phyloP scores from a whole-genome alignment of 2,329 filamentous ascomycete species.

The Apiospora malaysiana region DNA sequence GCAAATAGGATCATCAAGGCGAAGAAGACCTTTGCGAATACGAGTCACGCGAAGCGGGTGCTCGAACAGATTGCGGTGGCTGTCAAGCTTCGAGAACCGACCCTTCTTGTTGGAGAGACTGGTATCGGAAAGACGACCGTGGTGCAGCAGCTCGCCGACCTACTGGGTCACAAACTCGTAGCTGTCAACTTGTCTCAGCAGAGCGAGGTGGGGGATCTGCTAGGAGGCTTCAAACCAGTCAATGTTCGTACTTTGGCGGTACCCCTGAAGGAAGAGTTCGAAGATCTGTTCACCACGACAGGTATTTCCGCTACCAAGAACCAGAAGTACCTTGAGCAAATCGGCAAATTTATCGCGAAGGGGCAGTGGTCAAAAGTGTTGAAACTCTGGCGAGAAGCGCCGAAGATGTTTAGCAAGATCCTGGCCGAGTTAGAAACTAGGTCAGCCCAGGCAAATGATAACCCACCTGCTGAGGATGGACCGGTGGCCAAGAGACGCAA shows the following conservation, averaged over 20 bases:
- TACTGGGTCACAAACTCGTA: constrained; percentile 83
- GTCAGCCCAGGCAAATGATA: constrained; percentile 42
- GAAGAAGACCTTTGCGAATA: constrained; percentile 81
- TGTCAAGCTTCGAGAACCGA: constrained; percentile 82
- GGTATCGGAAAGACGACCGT: constrained; percentile 98
- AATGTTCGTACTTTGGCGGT: constrained; percentile 87
- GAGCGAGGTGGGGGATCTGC: constrained; percentile 92
- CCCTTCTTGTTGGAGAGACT: constrained; percentile 96
- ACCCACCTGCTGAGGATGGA: constrained; percentile 51
- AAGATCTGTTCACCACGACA: constrained; percentile 84
- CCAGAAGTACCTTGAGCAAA: constrained; percentile 80
- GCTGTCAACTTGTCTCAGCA: constrained; percentile 98
- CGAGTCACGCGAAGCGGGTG: constrained; percentile 80
- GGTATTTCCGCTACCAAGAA: constrained; percentile 88
- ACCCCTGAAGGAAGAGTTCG: constrained; percentile 92
- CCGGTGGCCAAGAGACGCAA: constrained; percentile 74
- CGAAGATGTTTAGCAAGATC: constrained; percentile 82
- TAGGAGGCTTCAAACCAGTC: constrained; percentile 96
- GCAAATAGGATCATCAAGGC: constrained; percentile 56
- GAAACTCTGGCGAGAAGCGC: constrained; percentile 86
- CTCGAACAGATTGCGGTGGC: constrained; percentile 89
- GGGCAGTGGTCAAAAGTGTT: constrained; percentile 88
- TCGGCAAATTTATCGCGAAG: constrained; percentile 79
- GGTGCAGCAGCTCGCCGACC: constrained; percentile 87
- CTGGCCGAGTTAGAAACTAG: constrained; percentile 58